phyloP scores from a whole-genome alignment of 108 stramenopile genomes.

The Fragilaria radians region DNA sequence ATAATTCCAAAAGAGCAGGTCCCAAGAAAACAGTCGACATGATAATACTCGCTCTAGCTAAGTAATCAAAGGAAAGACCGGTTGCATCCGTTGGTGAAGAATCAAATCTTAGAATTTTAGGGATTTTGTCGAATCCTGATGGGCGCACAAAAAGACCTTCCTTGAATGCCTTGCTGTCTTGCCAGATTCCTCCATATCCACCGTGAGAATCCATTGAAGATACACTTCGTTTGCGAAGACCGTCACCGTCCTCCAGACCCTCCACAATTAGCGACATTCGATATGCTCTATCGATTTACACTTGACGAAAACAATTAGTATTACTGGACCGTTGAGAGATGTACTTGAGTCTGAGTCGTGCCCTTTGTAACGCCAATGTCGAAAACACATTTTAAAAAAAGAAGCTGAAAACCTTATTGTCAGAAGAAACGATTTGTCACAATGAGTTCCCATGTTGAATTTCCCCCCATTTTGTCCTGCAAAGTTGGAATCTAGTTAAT shows the following conservation, averaged over 20 bases:
- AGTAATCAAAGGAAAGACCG: conserved; percentile 34
- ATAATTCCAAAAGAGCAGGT: conserved; percentile 43
- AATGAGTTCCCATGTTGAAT: no score
- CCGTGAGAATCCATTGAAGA: not conserved
- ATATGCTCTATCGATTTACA: conserved; percentile 1
- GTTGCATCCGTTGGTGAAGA: conserved; percentile 36
- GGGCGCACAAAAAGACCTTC: not conserved
- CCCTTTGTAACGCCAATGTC: no score
- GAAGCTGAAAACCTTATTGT: no score
- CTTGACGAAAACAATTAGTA: no score
- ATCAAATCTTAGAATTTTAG: not conserved
- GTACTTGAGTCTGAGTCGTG: no score
- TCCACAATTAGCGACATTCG: not conserved
- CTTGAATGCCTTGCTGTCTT: not conserved
- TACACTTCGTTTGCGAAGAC: not conserved
- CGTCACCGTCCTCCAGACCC: not conserved
- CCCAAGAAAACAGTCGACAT: conserved; percentile 52
- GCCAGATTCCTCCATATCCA: not conserved
- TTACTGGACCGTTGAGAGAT: no score
- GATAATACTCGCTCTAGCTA: conserved; percentile 29
- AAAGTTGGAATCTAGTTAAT: no score
- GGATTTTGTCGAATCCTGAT: not conserved
- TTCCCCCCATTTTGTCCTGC: no score
- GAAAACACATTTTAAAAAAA: no score
- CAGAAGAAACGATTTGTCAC: no score